These are phyloP conservation scores for Gonium pectorale DNA, from an alignment of 139 green algal species.

Conservation along the genomic window DNA sequence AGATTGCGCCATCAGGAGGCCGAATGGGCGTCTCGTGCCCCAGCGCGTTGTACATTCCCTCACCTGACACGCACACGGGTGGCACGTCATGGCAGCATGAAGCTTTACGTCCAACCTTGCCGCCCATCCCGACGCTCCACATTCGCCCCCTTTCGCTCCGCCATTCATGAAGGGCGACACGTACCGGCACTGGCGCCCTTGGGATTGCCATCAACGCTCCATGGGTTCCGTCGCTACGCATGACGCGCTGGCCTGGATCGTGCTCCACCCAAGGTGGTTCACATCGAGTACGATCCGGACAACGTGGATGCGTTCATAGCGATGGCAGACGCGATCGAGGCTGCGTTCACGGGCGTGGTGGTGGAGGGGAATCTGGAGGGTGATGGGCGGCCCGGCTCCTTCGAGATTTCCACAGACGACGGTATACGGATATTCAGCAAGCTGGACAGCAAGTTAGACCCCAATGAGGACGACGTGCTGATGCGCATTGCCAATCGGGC, in stretches of 20 bases:
- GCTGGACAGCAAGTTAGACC: constrained; percentile 29
- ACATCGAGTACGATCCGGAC: constrained; percentile 61
- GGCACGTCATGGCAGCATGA: too few relatives aligned
- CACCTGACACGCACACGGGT: too few relatives aligned
- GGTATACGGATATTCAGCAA: constrained; percentile 55
- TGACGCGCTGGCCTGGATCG: constrained; percentile 58
- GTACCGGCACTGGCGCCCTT: too few relatives aligned
- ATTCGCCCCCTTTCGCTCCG: too few relatives aligned
- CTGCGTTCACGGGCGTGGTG: constrained; percentile 53
- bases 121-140: too few relatives aligned
- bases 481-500: constrained; percentile 28
- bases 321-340: constrained; percentile 67
- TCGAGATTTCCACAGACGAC: constrained; percentile 55
- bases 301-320: constrained; percentile 59
- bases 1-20: too few relatives aligned
- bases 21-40: too few relatives aligned
- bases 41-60: too few relatives aligned
- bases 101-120: too few relatives aligned
- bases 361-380: constrained; percentile 63
- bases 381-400: constrained; percentile 56
- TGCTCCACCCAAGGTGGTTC: constrained; percentile 53
- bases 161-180: too few relatives aligned
- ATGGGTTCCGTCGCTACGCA: constrained; percentile 26
- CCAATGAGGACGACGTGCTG: constrained; percentile 8
- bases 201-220: too few relatives aligned